These are phyloP conservation scores for Taiwanofungus camphoratus DNA, from an alignment of 1,284 basidiomycete species.

Conservation along the genomic window DNA sequence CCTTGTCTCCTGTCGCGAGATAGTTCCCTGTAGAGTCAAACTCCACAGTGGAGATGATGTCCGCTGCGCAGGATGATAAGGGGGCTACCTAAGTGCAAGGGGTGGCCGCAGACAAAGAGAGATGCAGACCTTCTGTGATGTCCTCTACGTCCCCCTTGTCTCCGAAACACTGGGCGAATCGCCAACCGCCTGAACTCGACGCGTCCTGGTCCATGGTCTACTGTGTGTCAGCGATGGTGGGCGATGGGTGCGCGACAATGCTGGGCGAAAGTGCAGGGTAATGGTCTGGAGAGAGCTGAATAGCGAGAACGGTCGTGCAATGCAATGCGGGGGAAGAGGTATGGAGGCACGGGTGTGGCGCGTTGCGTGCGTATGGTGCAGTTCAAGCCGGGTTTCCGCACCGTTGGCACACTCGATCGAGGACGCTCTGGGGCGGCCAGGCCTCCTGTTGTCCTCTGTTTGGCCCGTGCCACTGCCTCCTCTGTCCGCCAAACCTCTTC, in stretches of 20 bases:
- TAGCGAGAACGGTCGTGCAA: not conserved
- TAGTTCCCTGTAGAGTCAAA: constrained; percentile 99
- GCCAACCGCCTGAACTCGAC: constrained; percentile 86
- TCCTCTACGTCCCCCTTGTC: constrained; percentile 99
- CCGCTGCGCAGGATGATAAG: constrained; percentile 51
- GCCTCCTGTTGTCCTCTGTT: constrained; percentile 24
- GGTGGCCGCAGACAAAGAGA: constrained; percentile 17
- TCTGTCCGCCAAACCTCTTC: constrained; percentile 11
- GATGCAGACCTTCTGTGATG: constrained; percentile 88
- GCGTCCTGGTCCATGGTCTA: constrained; percentile 78
- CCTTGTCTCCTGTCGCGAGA: constrained; percentile 99
- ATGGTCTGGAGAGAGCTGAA: constrained; percentile 1
- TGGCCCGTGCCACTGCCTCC: constrained; percentile 16
- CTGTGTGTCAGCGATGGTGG: constrained; percentile 28
- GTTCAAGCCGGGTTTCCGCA: constrained; percentile 9
- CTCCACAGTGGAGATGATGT: constrained; percentile 99
- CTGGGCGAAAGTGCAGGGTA: constrained; percentile 10
- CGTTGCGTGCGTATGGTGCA: constrained; percentile 4
- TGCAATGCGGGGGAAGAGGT: constrained; percentile 2
- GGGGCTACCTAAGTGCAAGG: constrained; percentile 20
- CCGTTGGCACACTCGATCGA: constrained; percentile 15
- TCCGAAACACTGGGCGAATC: constrained; percentile 99
- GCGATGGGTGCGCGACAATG: constrained; percentile 12
- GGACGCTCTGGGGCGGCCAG: constrained; percentile 13
- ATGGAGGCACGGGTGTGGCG: constrained; percentile 7